Conservation (phyloP, 352 stramenopile genomes). For the Pythium apleroticum region DNA sequence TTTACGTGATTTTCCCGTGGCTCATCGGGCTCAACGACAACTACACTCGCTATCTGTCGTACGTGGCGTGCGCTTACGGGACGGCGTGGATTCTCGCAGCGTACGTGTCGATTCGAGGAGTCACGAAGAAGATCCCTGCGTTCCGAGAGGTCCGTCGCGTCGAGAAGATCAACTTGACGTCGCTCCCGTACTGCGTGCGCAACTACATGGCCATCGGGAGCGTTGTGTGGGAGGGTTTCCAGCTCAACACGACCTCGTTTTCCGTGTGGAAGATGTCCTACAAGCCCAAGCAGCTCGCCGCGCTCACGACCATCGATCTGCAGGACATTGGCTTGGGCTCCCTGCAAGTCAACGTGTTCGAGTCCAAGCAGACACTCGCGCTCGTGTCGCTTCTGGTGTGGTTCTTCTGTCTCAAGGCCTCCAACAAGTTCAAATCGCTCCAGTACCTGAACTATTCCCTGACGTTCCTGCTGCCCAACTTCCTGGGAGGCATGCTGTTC, state of each 20-base stretch:
- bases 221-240: conserved; percentile 36
- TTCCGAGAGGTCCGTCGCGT: conserved; percentile 37
- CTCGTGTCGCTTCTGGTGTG: conserved; percentile 32
- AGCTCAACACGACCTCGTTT: conserved; percentile 44
- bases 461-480: conserved; percentile 37
- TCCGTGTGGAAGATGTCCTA: conserved; percentile 39
- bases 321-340: conserved; percentile 31
- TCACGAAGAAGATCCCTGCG: conserved; percentile 33
- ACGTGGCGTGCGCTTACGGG: conserved; percentile 27
- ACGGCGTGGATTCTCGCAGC: conserved; percentile 34
- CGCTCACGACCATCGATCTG: conserved; percentile 35
- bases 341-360: conserved; percentile 26
- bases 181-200: conserved; percentile 36
- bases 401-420: conserved; percentile 42
- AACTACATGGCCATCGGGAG: conserved; percentile 42
- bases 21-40: conserved; percentile 1
- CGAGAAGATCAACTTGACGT: conserved; percentile 34
- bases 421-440: conserved; percentile 43
- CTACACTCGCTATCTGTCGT: conserved; percentile 23
- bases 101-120: conserved; percentile 27
- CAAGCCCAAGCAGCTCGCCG: conserved; percentile 28
- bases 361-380: conserved; percentile 28
- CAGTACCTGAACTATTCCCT: conserved; percentile 40
- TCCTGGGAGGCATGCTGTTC: conserved; percentile 33
- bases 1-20: conserved; percentile 27